These are phyloP conservation scores for Mikania micrantha DNA, from an alignment of 129 eudicot species.

Conservation along the genomic window DNA sequence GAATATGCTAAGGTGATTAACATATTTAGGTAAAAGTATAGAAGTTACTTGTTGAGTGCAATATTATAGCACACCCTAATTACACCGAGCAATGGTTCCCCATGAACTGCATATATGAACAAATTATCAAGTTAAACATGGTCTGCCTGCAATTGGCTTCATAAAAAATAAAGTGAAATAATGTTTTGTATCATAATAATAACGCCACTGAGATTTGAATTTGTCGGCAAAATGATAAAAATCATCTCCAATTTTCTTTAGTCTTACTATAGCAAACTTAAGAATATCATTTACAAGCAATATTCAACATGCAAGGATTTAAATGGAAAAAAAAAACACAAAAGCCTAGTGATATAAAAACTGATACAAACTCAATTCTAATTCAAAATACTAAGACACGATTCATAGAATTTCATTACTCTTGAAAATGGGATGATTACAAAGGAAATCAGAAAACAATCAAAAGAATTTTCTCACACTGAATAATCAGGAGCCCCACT, in stretches of 20 bases:
- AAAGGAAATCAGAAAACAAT: too few species aligned
- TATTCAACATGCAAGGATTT: neutral
- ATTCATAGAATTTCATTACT: too few species aligned
- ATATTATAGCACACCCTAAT: constrained; percentile 89
- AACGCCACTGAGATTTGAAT: neutral
- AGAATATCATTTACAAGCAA: neutral
- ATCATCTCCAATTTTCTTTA: neutral
- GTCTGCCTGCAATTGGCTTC: neutral
- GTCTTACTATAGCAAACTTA: neutral
- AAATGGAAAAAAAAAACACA: too few species aligned
- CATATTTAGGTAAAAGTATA: neutral
- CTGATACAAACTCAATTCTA: too few species aligned
- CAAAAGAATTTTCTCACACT: too few species aligned
- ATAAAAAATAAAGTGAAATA: neutral
- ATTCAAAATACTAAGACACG: too few species aligned
- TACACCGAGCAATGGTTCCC: constrained; percentile 81
- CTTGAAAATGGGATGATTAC: too few species aligned
- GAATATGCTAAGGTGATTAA: neutral
- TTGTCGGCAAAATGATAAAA: neutral
- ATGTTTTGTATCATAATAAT: neutral
- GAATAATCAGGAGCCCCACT: too few species aligned
- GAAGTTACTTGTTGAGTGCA: constrained; percentile 77
- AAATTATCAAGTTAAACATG: neutral
- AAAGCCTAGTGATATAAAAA: neutral
- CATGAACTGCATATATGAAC: constrained; percentile 66